Evolutionary conservation across 139 green algal genomes (phyloP).

Genomic region (Eudorina sp.): DNA sequence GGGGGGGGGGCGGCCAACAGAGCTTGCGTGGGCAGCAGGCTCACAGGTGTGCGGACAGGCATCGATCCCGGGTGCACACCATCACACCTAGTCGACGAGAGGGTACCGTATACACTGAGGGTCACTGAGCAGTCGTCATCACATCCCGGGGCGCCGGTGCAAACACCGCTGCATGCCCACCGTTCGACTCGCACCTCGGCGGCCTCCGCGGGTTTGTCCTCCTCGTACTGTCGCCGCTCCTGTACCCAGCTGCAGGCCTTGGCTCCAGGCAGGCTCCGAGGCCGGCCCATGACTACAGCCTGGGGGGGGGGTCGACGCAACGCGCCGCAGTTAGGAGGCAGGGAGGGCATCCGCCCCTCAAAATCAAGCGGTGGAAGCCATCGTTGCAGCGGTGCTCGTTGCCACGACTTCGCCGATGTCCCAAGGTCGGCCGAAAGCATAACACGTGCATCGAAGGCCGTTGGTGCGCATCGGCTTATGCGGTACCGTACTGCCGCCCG

Average conservation of each 20-base stretch:
- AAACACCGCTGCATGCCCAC: not conserved
- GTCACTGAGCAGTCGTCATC: no score
- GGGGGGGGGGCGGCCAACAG: no score
- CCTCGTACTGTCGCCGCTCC: conserved; percentile 30
- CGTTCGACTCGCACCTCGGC: not conserved
- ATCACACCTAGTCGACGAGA: not conserved
- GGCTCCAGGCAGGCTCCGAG: not conserved
- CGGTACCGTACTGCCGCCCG: no score
- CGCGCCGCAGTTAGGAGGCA: no score
- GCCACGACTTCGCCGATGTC: no score
- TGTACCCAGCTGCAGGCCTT: conserved; percentile 33
- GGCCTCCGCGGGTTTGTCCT: conserved; percentile 5
- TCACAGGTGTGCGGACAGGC: no score
- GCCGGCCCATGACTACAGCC: conserved; percentile 31
- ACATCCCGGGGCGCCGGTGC: not conserved
- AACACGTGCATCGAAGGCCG: not conserved
- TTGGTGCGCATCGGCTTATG: not conserved
- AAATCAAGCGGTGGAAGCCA: not conserved
- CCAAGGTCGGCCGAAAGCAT: not conserved
- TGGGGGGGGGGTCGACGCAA: not conserved
- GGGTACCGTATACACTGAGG: not conserved
- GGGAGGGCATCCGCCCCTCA: no score
- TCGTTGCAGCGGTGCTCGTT: not conserved
- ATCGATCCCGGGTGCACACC: no score
- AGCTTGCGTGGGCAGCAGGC: not conserved